These are phyloP conservation scores for Corymbia maculata DNA, from an alignment of 345 rosid genomes.

Conservation along the genomic window DNA sequence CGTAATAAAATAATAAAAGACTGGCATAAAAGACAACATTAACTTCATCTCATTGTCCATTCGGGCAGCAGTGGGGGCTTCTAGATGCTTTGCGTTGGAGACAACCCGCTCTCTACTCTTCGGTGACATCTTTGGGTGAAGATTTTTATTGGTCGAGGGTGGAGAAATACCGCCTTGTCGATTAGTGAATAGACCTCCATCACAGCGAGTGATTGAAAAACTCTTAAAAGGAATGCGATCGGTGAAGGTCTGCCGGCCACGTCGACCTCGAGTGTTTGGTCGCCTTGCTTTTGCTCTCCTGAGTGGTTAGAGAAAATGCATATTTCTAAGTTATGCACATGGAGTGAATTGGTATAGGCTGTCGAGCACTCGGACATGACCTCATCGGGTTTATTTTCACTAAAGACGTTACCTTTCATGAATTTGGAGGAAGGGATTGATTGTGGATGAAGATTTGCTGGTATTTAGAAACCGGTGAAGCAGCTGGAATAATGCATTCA, in stretches of 20 bases:
- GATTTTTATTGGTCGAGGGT: neutral
- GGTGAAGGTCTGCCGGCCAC: neutral
- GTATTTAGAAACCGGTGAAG: neutral
- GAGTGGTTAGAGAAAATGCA: neutral
- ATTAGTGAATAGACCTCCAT: neutral
- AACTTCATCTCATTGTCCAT: neutral
- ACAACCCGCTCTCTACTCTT: neutral
- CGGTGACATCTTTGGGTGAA: neutral
- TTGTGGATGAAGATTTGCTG: neutral
- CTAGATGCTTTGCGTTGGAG: neutral
- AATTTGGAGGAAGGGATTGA: neutral
- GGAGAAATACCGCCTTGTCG: neutral
- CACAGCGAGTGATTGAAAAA: neutral
- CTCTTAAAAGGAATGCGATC: neutral
- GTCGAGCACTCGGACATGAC: neutral
- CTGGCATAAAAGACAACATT: neutral
- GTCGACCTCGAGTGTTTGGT: neutral
- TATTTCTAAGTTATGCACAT: neutral
- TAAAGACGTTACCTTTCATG: neutral
- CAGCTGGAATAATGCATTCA: neutral
- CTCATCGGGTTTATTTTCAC: neutral
- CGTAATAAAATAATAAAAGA: rapidly evolving
- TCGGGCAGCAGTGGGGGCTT: neutral
- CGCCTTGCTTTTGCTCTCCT: neutral
- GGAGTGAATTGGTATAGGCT: rapidly evolving